Percentiles rank a stretch among this genome's conserved stretches.
phyloP scores from a whole-genome alignment of 2,329 filamentous ascomycete genomes.

The Colletotrichum destructivum region DNA sequence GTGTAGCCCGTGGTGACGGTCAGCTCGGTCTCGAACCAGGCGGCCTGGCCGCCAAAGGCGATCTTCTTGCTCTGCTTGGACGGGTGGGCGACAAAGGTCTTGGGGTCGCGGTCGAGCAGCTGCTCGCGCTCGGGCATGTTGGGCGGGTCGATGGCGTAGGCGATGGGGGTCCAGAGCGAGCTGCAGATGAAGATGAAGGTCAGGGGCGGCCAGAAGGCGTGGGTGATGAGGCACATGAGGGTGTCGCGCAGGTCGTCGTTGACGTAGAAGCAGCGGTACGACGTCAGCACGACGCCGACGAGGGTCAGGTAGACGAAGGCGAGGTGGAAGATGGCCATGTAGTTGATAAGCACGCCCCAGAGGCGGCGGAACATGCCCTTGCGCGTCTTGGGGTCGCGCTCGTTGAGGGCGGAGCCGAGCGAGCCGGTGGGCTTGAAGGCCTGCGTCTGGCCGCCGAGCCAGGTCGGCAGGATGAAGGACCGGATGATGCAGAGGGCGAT shows the following conservation, averaged over 20 bases:
- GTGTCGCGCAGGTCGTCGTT: slow-evolving; percentile 56
- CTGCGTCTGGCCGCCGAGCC: slow-evolving; percentile 72
- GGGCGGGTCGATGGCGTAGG: slow-evolving; percentile 74
- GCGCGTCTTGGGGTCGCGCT: slow-evolving; percentile 67
- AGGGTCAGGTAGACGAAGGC: slow-evolving; percentile 68
- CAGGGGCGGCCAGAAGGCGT: slow-evolving; percentile 74
- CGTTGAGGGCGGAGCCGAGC: slow-evolving; percentile 68
- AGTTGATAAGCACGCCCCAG: slow-evolving; percentile 69
- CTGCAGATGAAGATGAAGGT: slow-evolving; percentile 70
- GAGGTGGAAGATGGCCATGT: slow-evolving; percentile 69
- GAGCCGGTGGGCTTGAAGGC: slow-evolving; percentile 75
- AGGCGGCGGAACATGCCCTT: slow-evolving; percentile 69
- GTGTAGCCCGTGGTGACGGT: slow-evolving; percentile 66
- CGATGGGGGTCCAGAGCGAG: slow-evolving; percentile 71
- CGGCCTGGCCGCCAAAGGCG: slow-evolving; percentile 67
- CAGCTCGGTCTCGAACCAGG: slow-evolving; percentile 71
- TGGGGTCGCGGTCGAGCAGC: slow-evolving; percentile 68
- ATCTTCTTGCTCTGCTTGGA: slow-evolving; percentile 67
- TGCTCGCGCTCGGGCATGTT: slow-evolving; percentile 70
- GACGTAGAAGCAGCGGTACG: slow-evolving; percentile 64
- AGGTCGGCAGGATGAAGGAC: slow-evolving; percentile 70
- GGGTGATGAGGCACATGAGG: slow-evolving; percentile 69
- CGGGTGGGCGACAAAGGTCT: slow-evolving; percentile 69
- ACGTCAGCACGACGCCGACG: slow-evolving; percentile 64
- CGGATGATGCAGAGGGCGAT: slow-evolving; percentile 71